A percentile compares a stretch with the other conserved stretches of the same genome.
Evolutionary conservation across 2,329 filamentous ascomycete genomes (phyloP).

Genomic region (Purpureocillium takamizusanense): DNA sequence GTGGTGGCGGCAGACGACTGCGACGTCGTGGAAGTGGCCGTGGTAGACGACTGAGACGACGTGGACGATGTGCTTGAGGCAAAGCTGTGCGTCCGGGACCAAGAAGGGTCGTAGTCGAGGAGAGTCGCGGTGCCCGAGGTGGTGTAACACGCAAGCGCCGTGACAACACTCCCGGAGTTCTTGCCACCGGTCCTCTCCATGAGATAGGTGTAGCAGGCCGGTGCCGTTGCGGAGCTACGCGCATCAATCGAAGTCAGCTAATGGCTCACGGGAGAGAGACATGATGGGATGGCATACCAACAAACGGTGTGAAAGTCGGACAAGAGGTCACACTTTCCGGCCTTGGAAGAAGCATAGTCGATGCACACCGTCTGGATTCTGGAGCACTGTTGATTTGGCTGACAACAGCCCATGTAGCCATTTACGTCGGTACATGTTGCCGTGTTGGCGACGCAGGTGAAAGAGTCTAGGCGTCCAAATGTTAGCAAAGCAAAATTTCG

Average conservation of each 20-base stretch:
- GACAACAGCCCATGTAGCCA: constrained; percentile 22
- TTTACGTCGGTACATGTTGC: constrained; percentile 16
- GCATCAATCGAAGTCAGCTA: not conserved
- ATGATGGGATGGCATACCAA: constrained; percentile 16
- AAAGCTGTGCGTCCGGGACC: constrained; percentile 12
- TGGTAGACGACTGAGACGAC: constrained; percentile 4
- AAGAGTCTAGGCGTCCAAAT: constrained; percentile 11
- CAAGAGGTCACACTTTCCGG: constrained; percentile 15
- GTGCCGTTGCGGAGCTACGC: constrained; percentile 2
- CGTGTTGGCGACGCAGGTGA: constrained; percentile 16
- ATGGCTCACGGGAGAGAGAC: not conserved
- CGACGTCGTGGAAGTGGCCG: not conserved
- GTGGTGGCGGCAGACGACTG: not conserved
- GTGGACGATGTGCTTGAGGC: constrained; percentile 1
- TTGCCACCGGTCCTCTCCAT: constrained; percentile 12
- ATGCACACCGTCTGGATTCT: constrained; percentile 23
- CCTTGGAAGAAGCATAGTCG: constrained; percentile 15
- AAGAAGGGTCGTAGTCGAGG: constrained; percentile 19
- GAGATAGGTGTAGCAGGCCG: constrained; percentile 19
- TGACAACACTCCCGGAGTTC: constrained; percentile 9
- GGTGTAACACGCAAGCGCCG: constrained; percentile 18
- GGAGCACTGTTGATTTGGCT: constrained; percentile 16
- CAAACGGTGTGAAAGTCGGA: constrained; percentile 24
- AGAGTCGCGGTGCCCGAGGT: constrained; percentile 14
- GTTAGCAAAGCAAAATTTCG: not conserved